A percentile compares a stretch with the other conserved stretches of the same genome.
Conservation (phyloP, 2,329 filamentous ascomycete species). For the Zasmidium angulare region DNA sequence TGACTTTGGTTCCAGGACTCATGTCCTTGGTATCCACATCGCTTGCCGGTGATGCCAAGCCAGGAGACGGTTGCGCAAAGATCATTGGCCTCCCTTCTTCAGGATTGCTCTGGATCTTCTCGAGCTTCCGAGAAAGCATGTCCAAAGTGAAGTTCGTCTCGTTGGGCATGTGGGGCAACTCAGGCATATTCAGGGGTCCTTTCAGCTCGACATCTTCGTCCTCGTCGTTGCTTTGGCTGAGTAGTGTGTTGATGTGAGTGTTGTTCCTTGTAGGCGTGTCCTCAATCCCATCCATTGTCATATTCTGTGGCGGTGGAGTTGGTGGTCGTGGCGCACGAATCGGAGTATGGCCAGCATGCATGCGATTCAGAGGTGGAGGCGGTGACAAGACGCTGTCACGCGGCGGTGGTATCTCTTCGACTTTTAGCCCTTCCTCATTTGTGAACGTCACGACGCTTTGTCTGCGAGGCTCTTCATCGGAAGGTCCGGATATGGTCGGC, state of each 20-base stretch:
- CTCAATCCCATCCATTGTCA: constrained; percentile 30
- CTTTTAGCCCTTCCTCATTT: constrained; percentile 24
- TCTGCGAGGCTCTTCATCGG: constrained; percentile 17
- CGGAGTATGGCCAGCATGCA: constrained; percentile 37
- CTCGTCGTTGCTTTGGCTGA: constrained; percentile 28
- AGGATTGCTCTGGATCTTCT: constrained; percentile 35
- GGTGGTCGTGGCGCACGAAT: constrained; percentile 30
- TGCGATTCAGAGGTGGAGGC: constrained; percentile 31
- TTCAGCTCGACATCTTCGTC: constrained; percentile 35
- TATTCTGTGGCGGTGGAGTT: constrained; percentile 29
- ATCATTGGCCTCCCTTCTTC: constrained; percentile 32
- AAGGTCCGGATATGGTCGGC: constrained; percentile 16
- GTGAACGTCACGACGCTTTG: constrained; percentile 26
- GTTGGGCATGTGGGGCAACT: constrained; percentile 34
- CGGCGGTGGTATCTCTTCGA: constrained; percentile 33
- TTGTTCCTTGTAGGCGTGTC: constrained; percentile 39
- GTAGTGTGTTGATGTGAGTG: constrained; percentile 34
- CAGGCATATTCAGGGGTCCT: constrained; percentile 38
- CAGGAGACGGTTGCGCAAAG: constrained; percentile 30
- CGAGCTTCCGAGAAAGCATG: constrained; percentile 30
- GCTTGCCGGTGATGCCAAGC: constrained; percentile 29
- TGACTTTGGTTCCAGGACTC: constrained; percentile 4
- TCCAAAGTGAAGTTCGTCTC: constrained; percentile 38
- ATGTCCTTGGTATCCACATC: constrained; percentile 5
- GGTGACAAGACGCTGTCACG: constrained; percentile 29